Evolutionary conservation across 371 early-diverging fungal genomes (phyloP).

Genomic region (Umbelopsis sp.): DNA sequence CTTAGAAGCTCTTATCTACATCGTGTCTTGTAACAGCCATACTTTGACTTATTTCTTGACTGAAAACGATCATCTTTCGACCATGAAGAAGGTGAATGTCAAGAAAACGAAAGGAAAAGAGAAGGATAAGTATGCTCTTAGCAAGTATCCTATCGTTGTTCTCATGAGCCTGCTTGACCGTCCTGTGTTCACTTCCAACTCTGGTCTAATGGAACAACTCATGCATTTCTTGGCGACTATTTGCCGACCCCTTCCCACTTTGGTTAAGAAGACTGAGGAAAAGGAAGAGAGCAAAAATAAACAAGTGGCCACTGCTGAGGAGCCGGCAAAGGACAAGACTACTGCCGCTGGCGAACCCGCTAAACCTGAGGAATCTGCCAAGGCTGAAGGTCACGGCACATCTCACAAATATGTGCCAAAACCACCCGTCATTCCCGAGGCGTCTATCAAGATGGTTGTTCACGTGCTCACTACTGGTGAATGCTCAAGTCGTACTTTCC

Average conservation of each 20-base stretch:
- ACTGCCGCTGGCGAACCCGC: background rate
- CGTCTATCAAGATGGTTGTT: slow-evolving; percentile 80
- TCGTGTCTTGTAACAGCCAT: slow-evolving; percentile 70
- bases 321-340: slow-evolving; percentile 17
- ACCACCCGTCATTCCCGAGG: slow-evolving; percentile 75
- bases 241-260: slow-evolving; percentile 69
- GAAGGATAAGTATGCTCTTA: slow-evolving; percentile 42
- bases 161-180: slow-evolving; percentile 85
- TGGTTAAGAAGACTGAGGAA: slow-evolving; percentile 56
- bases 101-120: slow-evolving; percentile 77
- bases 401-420: slow-evolving; percentile 40
- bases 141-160: slow-evolving; percentile 85
- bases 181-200: slow-evolving; percentile 75
- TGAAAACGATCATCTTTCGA: slow-evolving; percentile 68
- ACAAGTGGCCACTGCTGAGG: slow-evolving; percentile 9
- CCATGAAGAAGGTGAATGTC: slow-evolving; percentile 50
- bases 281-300: slow-evolving; percentile 36
- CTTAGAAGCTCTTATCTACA: slow-evolving; percentile 79
- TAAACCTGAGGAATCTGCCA: slow-evolving; percentile 12
- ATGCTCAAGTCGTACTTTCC: slow-evolving; percentile 93
- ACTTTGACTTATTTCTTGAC: slow-evolving; percentile 74
- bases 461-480: slow-evolving; percentile 90
- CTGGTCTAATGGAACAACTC: slow-evolving; percentile 83
- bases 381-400: slow-evolving; percentile 14
- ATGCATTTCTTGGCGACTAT: slow-evolving; percentile 84